Evolutionary conservation across 495 filamentous ascomycete genomes (phyloP).

Genomic region (Xylaria longipes): DNA sequence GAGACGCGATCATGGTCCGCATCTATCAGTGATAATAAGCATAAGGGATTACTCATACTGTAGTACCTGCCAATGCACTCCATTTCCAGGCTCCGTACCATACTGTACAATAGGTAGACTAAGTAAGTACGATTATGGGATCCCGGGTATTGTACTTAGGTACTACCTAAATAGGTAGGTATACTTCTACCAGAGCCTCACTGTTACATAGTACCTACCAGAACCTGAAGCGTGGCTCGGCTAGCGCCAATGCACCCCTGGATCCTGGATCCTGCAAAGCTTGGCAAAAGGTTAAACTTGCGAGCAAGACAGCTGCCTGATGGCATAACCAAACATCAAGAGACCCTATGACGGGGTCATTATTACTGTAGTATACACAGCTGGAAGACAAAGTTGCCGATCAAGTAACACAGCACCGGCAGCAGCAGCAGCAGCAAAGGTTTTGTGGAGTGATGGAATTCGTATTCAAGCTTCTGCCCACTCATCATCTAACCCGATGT

Average conservation of each 20-base stretch:
- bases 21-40: neutral
- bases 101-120: no score
- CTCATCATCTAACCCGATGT: neutral
- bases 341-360: neutral
- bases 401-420: neutral
- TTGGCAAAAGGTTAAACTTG: constrained; percentile 5
- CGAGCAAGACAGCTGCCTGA: neutral
- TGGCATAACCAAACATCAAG: neutral
- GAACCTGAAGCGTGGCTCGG: neutral
- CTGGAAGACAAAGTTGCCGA: neutral
- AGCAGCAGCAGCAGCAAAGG: no score
- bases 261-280: constrained; percentile 6
- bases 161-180: no score
- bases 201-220: neutral
- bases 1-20: neutral
- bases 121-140: no score
- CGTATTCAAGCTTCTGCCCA: constrained; percentile 5
- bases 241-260: neutral
- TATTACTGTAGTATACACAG: neutral
- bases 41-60: neutral
- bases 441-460: neutral
- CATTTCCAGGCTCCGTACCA: no score
- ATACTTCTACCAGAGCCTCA: no score
- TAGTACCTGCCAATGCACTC: neutral
- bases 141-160: no score